phyloP scores from a whole-genome alignment of 371 early-diverging fungal species.

The Batkoa obscura region DNA sequence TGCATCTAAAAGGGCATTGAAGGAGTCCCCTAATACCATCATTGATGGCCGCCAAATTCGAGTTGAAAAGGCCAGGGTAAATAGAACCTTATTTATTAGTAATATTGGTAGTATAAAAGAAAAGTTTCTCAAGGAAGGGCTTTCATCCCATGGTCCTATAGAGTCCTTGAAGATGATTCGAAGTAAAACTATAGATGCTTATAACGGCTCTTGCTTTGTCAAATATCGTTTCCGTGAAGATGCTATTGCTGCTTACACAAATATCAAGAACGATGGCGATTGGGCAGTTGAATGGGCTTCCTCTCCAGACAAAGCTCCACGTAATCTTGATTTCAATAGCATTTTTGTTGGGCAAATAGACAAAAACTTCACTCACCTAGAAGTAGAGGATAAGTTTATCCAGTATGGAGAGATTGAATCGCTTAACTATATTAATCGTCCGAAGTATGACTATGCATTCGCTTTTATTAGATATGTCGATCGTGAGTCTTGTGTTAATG shows the following conservation, averaged over 20 bases:
- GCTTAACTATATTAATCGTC: conserved; percentile 27
- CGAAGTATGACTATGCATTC: conserved; percentile 16
- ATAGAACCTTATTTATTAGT: conserved; percentile 51
- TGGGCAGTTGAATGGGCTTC: conserved; percentile 60
- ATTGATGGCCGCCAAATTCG: conserved; percentile 56
- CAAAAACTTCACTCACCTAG: conserved; percentile 21
- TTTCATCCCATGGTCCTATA: conserved; percentile 34
- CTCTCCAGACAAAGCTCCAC: conserved; percentile 17
- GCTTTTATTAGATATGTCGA: conserved; percentile 43
- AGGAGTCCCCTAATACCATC: conserved; percentile 43
- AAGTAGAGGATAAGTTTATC: conserved; percentile 26
- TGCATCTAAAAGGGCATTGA: conserved; percentile 41
- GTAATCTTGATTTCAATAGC: conserved; percentile 24
- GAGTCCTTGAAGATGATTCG: conserved; percentile 43
- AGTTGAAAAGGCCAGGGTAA: conserved; percentile 67
- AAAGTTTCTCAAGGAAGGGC: conserved; percentile 15
- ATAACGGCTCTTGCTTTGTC: conserved; percentile 40
- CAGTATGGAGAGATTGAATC: conserved; percentile 32
- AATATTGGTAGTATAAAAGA: conserved; percentile 22
- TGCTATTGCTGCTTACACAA: conserved; percentile 54
- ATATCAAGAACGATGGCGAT: conserved; percentile 12
- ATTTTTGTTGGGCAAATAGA: conserved; percentile 59
- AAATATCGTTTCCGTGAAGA: conserved; percentile 61
- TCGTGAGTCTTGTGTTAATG: conserved; percentile 22
- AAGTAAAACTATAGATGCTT: conserved; percentile 16